phyloP scores from a whole-genome alignment of 2,329 filamentous ascomycete species.

The Mariannaea elegans region DNA sequence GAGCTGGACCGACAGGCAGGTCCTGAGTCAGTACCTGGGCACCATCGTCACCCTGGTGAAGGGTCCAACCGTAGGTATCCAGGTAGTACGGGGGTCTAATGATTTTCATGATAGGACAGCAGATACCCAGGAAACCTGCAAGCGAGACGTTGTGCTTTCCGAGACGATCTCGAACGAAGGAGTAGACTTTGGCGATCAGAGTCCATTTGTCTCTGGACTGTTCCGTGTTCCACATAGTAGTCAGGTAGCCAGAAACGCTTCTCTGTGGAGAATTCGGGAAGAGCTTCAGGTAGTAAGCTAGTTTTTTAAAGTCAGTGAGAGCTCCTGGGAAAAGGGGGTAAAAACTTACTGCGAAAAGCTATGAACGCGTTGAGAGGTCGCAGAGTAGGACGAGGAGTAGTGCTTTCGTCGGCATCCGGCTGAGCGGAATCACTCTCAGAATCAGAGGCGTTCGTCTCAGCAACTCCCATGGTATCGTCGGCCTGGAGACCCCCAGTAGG shows the following conservation, averaged over 20 bases:
- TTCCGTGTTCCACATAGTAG: conserved; percentile 59
- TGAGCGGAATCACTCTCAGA: not conserved
- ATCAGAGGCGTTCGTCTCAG: not conserved
- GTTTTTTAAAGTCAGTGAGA: not conserved
- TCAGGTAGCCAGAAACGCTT: conserved; percentile 59
- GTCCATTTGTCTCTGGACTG: conserved; percentile 60
- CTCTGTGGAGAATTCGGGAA: conserved; percentile 60
- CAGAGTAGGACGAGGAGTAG: conserved; percentile 35
- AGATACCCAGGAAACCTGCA: conserved; percentile 55
- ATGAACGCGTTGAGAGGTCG: conserved; percentile 46
- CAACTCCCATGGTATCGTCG: too few relatives aligned
- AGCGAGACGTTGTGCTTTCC: conserved; percentile 57
- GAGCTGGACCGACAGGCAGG: not conserved
- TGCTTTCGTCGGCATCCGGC: not conserved
- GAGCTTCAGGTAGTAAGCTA: conserved; percentile 57
- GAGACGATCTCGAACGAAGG: conserved; percentile 59
- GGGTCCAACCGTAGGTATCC: conserved; percentile 54
- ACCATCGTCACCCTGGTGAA: conserved; percentile 44
- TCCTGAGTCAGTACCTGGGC: conserved; percentile 24
- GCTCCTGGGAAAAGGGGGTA: not conserved
- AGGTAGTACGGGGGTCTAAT: conserved; percentile 56
- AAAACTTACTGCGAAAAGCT: conserved; percentile 43
- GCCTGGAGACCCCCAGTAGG: too few relatives aligned
- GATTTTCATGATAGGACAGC: conserved; percentile 57
- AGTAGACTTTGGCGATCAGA: conserved; percentile 64